Conservation (phyloP, 2,329 filamentous ascomycete genomes). For the Dactylellina drechsleri region DNA sequence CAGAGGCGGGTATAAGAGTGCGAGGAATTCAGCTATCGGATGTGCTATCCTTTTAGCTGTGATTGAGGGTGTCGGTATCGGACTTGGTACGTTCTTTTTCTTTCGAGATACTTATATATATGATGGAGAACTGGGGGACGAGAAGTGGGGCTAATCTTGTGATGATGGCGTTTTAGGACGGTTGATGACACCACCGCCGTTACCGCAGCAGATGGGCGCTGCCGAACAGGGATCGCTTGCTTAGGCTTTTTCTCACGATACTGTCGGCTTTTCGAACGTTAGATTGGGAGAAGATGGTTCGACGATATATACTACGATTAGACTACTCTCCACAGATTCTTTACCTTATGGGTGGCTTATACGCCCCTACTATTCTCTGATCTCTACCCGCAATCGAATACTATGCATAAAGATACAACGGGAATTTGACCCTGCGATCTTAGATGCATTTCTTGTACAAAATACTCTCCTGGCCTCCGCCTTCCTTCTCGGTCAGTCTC, state of each 20-base stretch:
- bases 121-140: background rate
- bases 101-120: background rate
- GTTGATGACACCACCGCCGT: conserved; percentile 45
- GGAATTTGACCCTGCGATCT: too few relatives aligned
- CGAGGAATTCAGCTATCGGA: conserved; percentile 93
- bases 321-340: conserved; percentile 9
- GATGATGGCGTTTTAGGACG: conserved; percentile 18
- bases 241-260: background rate
- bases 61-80: conserved; percentile 85
- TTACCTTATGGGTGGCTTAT: background rate
- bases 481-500: conserved; percentile 9
- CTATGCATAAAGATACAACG: background rate
- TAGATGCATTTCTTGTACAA: conserved; percentile 38
- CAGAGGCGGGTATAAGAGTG: conserved; percentile 88
- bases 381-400: background rate
- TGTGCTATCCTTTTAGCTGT: conserved; percentile 93
- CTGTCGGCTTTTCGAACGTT: background rate
- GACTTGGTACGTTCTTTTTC: conserved; percentile 30
- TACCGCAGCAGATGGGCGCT: conserved; percentile 43
- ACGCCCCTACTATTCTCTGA: background rate
- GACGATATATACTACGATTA: conserved; percentile 3
- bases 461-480: conserved; percentile 33
- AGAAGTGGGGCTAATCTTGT: conserved; percentile 2
- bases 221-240: conserved; percentile 45
- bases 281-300: background rate